A percentile compares a stretch with the other conserved stretches of the same genome.
Conservation (phyloP, 176 grass and related monocot species). For the Carex parvula region DNA sequence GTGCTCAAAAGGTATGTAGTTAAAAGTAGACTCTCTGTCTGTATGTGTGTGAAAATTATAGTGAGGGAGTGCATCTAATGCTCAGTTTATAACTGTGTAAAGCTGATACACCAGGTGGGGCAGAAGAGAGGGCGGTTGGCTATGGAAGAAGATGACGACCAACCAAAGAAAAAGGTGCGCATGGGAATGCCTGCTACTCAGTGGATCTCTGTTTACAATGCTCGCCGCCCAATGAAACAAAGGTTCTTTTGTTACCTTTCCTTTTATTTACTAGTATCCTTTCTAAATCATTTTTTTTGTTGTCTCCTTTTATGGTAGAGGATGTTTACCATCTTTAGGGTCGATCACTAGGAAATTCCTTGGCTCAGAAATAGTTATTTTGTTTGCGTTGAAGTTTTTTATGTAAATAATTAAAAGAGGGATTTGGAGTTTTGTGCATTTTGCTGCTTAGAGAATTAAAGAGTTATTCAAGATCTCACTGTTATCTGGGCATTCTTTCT, state of each 20-base stretch:
- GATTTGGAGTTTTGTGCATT: neutral
- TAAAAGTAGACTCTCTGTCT: slow-evolving; percentile 5
- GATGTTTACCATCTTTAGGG: neutral
- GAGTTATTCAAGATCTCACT: neutral
- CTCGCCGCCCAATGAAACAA: slow-evolving; percentile 89
- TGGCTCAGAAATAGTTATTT: neutral
- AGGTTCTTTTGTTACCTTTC: slow-evolving; percentile 34
- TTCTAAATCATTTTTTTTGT: neutral
- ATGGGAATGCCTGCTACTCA: slow-evolving; percentile 96
- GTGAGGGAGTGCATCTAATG: slow-evolving; percentile 40
- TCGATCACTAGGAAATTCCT: neutral
- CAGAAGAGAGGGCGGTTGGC: slow-evolving; percentile 88
- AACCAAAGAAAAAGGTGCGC: slow-evolving; percentile 94
- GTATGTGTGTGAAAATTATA: neutral
- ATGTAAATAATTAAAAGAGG: neutral
- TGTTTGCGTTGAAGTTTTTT: neutral
- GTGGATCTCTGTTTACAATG: slow-evolving; percentile 99
- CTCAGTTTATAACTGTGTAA: slow-evolving; percentile 43
- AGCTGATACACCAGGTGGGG: slow-evolving; percentile 94
- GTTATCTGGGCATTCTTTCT: neutral
- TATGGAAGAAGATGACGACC: slow-evolving; percentile 94
- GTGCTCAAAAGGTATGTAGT: slow-evolving; percentile 86
- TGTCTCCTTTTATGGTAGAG: neutral
- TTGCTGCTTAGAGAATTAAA: neutral
- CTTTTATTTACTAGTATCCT: neutral